A percentile compares a stretch with the other conserved stretches of the same genome.
phyloP scores from a whole-genome alignment of 192 early-diverging fungal species.

The Rhizophagus sp. region DNA sequence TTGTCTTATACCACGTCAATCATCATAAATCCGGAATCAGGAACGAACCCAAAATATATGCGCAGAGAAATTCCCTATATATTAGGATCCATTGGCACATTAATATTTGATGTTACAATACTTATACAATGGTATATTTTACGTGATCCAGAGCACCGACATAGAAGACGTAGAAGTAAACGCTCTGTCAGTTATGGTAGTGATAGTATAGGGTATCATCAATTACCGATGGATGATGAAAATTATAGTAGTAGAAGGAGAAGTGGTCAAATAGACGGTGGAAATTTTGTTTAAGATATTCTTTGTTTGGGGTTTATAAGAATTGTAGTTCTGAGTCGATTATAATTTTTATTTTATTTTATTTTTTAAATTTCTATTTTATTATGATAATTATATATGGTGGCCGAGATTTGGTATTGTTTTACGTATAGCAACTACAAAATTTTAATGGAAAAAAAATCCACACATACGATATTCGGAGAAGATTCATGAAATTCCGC shows the following conservation, averaged over 20 bases:
- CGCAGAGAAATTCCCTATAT: slow-evolving; percentile 54
- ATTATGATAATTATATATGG: too few relatives aligned
- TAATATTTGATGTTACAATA: slow-evolving; percentile 70
- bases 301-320: too few relatives aligned
- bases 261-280: background rate
- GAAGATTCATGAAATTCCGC: too few relatives aligned
- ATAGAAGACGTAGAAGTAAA: background rate
- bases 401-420: too few relatives aligned
- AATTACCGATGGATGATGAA: background rate
- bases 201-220: background rate
- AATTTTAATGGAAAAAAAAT: too few relatives aligned
- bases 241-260: background rate
- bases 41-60: slow-evolving; percentile 33
- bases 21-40: slow-evolving; percentile 40
- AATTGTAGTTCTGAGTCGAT: too few relatives aligned
- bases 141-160: background rate
- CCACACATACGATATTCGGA: too few relatives aligned
- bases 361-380: too few relatives aligned
- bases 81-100: slow-evolving; percentile 69
- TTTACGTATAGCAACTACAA: too few relatives aligned
- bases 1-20: slow-evolving; percentile 63
- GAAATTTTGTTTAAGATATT: background rate
- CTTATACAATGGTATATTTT: slow-evolving; percentile 52
- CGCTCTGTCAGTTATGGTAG: background rate
- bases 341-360: too few relatives aligned